These are phyloP conservation scores for Tulasnella calospora DNA, from an alignment of 768 basidiomycete species.

Conservation along the genomic window DNA sequence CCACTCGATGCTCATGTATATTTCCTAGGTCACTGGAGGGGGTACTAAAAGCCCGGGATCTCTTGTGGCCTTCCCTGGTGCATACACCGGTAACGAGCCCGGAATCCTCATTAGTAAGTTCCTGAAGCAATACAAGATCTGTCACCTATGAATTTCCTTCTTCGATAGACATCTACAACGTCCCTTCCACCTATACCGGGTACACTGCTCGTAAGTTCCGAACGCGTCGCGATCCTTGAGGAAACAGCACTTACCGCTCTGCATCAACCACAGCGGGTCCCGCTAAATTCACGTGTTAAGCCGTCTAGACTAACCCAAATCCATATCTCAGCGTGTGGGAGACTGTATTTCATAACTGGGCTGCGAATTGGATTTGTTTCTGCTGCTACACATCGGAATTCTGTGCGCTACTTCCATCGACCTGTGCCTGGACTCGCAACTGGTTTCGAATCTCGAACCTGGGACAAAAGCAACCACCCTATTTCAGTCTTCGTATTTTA, in stretches of 20 bases:
- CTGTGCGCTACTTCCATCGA: no score
- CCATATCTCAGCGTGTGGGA: constrained; percentile 8
- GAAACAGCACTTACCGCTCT: background rate
- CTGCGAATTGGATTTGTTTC: no score
- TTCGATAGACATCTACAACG: constrained; percentile 17
- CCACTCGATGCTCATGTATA: no score
- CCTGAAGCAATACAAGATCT: constrained; percentile 31
- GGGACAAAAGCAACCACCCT: no score
- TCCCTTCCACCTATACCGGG: constrained; percentile 13
- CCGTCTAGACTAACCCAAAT: constrained; percentile 3
- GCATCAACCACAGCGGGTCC: background rate
- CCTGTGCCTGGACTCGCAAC: no score
- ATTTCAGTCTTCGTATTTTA: no score
- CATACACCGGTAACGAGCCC: constrained; percentile 31
- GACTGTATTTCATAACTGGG: no score
- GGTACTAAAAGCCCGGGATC: constrained; percentile 26
- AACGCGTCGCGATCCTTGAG: constrained; percentile 30
- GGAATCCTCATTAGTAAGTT: constrained; percentile 31
- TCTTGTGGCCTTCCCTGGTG: constrained; percentile 24
- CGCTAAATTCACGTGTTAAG: constrained; percentile 1
- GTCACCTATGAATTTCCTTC: background rate
- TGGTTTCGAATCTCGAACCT: no score
- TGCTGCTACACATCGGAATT: no score
- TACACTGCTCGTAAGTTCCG: background rate
- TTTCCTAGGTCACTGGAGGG: constrained; percentile 24